Percentiles rank a stretch among this genome's conserved stretches.
Conservation (phyloP, 768 basidiomycete genomes). For the Mycena haematopus region DNA sequence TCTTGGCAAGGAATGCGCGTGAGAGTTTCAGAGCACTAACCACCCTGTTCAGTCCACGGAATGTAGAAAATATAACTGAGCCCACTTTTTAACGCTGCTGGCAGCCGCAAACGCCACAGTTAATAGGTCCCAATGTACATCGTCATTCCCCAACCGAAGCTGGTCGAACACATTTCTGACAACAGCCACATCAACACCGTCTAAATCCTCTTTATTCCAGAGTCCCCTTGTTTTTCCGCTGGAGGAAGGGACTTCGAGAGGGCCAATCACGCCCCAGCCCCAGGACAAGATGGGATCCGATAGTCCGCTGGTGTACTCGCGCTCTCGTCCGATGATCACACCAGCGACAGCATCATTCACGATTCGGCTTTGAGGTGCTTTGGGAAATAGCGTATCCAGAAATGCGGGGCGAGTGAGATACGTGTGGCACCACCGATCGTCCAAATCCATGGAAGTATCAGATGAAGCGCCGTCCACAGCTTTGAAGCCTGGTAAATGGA, state of each 20-base stretch:
- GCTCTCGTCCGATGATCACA: constrained; percentile 68
- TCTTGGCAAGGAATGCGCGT: constrained; percentile 60
- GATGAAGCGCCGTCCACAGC: constrained; percentile 34
- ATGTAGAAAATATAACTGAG: constrained; percentile 10
- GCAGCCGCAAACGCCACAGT: constrained; percentile 73
- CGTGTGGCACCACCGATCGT: constrained; percentile 71
- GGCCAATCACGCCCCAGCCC: constrained; percentile 58
- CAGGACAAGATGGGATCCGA: constrained; percentile 70
- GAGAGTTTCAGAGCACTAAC: constrained; percentile 74
- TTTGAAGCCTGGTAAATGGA: constrained; percentile 73
- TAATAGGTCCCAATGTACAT: constrained; percentile 70
- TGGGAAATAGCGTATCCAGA: constrained; percentile 63
- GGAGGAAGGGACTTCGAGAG: constrained; percentile 53
- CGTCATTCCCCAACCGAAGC: constrained; percentile 53
- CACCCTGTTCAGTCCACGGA: constrained; percentile 22
- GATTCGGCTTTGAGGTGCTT: constrained; percentile 39
- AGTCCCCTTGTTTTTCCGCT: constrained; percentile 40
- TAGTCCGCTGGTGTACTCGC: constrained; percentile 64
- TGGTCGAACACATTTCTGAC: constrained; percentile 66
- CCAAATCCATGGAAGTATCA: constrained; percentile 49
- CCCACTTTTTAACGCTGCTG: constrained; percentile 62
- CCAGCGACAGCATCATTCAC: constrained; percentile 70
- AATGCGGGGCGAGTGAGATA: constrained; percentile 52
- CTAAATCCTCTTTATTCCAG: constrained; percentile 56
- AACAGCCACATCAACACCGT: constrained; percentile 54